Percentiles rank a stretch among this genome's conserved stretches.
Conservation (phyloP, 2,329 filamentous ascomycete species). For the Beauveria brongniartii region DNA sequence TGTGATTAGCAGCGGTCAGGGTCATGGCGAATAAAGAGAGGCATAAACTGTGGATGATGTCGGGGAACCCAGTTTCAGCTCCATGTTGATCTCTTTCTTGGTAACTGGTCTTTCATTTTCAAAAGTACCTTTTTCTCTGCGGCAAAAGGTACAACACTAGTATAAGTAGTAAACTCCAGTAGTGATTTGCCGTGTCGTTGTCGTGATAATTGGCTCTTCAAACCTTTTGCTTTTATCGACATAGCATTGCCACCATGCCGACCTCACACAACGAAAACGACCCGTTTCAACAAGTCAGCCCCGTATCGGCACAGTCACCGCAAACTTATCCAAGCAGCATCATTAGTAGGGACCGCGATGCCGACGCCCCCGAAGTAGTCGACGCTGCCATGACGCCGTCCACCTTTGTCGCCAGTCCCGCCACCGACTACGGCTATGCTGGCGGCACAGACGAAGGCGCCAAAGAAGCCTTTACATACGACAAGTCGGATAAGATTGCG, state of each 20-base stretch:
- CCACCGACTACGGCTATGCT: not conserved
- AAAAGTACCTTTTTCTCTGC: not conserved
- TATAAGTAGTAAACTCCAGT: not conserved
- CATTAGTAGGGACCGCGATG: not conserved
- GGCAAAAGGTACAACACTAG: not conserved
- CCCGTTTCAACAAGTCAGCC: not conserved
- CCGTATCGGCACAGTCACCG: not conserved
- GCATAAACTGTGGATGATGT: not conserved
- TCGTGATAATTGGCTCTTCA: too few species aligned
- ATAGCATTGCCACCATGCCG: not conserved
- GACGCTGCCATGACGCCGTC: not conserved
- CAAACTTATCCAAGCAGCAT: not conserved
- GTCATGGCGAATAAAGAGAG: not conserved
- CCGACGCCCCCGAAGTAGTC: not conserved
- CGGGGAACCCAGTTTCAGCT: slow-evolving; percentile 3
- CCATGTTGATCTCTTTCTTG: not conserved
- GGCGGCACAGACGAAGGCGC: not conserved
- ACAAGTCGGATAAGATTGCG: not conserved
- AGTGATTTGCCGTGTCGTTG: not conserved
- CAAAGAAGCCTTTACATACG: not conserved
- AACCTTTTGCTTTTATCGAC: not conserved
- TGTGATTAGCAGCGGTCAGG: not conserved
- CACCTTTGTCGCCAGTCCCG: not conserved
- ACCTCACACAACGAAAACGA: not conserved
- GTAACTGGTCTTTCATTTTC: not conserved